Evolutionary conservation across 352 stramenopile species (phyloP), one percentile per base, ranked within the genome.

Genomic region (Phytophthora macrochlamydospora): DNA sequence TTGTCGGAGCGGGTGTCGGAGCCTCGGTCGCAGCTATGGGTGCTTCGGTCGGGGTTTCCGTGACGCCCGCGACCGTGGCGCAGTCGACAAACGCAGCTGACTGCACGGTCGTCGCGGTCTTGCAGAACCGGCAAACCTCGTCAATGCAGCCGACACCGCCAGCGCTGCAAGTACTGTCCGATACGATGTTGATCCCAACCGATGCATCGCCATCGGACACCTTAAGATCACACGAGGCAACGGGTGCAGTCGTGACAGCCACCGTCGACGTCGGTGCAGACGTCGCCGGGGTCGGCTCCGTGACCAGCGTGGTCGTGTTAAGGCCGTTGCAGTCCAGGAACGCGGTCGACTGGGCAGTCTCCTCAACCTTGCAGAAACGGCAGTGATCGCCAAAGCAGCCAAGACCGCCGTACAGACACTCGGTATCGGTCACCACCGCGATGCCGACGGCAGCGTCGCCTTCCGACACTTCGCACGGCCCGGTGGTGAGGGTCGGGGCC

Each of bases 321-420:
- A 70, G 57, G 45, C 55, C 52, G 1, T 40, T 31, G 40, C 67
- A 78, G 33, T 55, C 55, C 40, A 56, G 4, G 46, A 75, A 64
- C 2, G 65, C 56, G 2, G 61, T 59, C 4, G 78, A 85, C 43
- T 81, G 50, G 0, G 53, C 49, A 1, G 75, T 83, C 33, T 73
- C 57, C 6, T 58, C 58, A 2, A 54, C 46, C 38, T 76, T 78
- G 56, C 78, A 87, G 56, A 78, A 85, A 30, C 73, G 76, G 18
- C 76, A 85, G 58, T 71, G 56, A 28, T 76, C 64, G 44, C 32
- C 66, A 43, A 73, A 82, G 59, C 76, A 82, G 9, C 73, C 73
- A 31, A 85, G 65, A 7, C 76, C 76, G 48, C 76, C 76, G 33
- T 62, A 71, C 18, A 65, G 46, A 11, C 76, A 85, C 4, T 66